A percentile compares a stretch with the other conserved stretches of the same genome.
Conservation (phyloP, 371 early-diverging fungal species). For the Mucor sp. region DNA sequence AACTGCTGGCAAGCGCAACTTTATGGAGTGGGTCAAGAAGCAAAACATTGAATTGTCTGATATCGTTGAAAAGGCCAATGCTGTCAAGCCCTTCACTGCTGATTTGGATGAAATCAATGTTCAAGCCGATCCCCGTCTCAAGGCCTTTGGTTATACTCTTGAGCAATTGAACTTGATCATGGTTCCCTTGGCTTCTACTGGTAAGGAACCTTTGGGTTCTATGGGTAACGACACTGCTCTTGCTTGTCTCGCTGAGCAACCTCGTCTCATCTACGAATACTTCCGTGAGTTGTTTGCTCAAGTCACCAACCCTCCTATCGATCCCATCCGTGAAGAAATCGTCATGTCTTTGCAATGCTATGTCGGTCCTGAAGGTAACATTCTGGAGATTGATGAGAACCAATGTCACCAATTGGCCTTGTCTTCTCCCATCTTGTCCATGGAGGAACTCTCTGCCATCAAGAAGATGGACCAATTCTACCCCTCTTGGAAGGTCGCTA, state of each 20-base stretch:
- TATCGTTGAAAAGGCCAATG: slow-evolving; percentile 42
- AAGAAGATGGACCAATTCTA: slow-evolving; percentile 63
- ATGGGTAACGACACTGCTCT: slow-evolving; percentile 97
- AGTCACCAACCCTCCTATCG: slow-evolving; percentile 97
- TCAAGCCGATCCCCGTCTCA: slow-evolving; percentile 79
- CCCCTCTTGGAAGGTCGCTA: slow-evolving; percentile 78
- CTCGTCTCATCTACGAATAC: slow-evolving; percentile 92
- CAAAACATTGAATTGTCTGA: slow-evolving; percentile 75
- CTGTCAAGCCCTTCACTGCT: slow-evolving; percentile 18
- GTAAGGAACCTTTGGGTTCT: slow-evolving; percentile 96
- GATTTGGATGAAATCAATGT: slow-evolving; percentile 49
- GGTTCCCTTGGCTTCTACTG: slow-evolving; percentile 82
- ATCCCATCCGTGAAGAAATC: slow-evolving; percentile 97
- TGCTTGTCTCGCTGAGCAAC: slow-evolving; percentile 89
- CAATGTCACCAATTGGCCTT: slow-evolving; percentile 83
- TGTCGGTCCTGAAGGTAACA: slow-evolving; percentile 94
- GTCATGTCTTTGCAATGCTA: slow-evolving; percentile 96
- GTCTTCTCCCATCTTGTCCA: slow-evolving; percentile 84
- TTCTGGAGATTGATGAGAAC: slow-evolving; percentile 77
- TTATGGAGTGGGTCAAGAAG: slow-evolving; percentile 81
- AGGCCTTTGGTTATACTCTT: slow-evolving; percentile 89
- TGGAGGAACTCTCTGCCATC: slow-evolving; percentile 80
- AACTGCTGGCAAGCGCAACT: slow-evolving; percentile 72
- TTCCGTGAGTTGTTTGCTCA: slow-evolving; percentile 97
- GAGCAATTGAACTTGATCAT: slow-evolving; percentile 92